Evolutionary conservation across 495 filamentous ascomycete genomes (phyloP).

Genomic region (Neurospora cerealis): DNA sequence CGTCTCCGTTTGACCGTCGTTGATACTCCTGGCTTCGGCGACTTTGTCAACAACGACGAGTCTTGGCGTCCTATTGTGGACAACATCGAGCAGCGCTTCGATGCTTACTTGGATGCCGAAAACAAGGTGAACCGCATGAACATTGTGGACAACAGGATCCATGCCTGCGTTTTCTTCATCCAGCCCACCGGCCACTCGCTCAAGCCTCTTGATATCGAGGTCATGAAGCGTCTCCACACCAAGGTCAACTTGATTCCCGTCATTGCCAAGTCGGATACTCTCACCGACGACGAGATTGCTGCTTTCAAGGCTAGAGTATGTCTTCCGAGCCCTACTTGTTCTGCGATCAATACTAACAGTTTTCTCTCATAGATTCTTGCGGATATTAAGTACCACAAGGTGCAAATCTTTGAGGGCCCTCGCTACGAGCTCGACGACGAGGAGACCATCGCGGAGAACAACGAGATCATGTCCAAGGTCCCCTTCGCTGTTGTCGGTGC

Average conservation of each 20-base stretch:
- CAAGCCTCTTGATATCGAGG: constrained; percentile 97
- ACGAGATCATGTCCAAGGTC: constrained; percentile 99
- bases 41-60: constrained; percentile 99
- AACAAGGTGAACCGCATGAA: constrained; percentile 99
- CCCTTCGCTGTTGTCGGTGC: constrained; percentile 97
- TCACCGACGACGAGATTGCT: constrained; percentile 92
- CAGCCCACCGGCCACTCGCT: constrained; percentile 98
- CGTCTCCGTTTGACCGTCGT: constrained; percentile 95
- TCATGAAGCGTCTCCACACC: constrained; percentile 97
- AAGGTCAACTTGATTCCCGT: constrained; percentile 99
- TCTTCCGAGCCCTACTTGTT: constrained; percentile 4
- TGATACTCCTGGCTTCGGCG: constrained; percentile 95
- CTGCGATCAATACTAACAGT: constrained; percentile 8
- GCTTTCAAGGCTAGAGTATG: constrained; percentile 91
- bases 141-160: constrained; percentile 97
- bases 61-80: constrained; percentile 98
- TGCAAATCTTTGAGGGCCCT: constrained; percentile 97
- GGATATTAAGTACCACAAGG: constrained; percentile 91
- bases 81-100: constrained; percentile 98
- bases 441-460: constrained; percentile 98
- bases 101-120: constrained; percentile 95
- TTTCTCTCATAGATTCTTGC: constrained; percentile 65
- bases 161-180: constrained; percentile 98
- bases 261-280: constrained; percentile 95
- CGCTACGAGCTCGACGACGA: constrained; percentile 98